Conservation (phyloP, 306 rosid species). For the Gleditsia sinensis region DNA sequence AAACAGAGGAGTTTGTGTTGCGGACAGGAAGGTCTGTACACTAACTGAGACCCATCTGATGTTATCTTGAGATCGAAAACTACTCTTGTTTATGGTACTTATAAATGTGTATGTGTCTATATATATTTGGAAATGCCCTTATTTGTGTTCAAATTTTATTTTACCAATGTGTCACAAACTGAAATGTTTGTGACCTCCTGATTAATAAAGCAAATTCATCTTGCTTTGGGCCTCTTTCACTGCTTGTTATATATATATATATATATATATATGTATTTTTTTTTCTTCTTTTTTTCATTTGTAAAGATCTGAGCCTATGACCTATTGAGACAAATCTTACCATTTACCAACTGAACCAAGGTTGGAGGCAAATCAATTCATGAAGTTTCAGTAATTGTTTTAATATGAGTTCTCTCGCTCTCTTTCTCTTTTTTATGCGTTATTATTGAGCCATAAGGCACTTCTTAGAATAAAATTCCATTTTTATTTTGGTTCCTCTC, state of each 20-base stretch:
- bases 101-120: not conserved
- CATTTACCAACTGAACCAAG: not conserved
- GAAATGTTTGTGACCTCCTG: not conserved
- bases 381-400: not conserved
- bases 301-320: slow-evolving; percentile 2
- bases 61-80: slow-evolving; percentile 14
- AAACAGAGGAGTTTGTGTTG: slow-evolving; percentile 93
- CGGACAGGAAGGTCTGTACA: slow-evolving; percentile 88
- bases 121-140: not conserved
- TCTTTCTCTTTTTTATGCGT: not conserved
- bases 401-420: not conserved
- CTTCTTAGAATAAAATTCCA: not conserved
- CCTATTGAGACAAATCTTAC: not conserved
- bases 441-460: not conserved
- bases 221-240: slow-evolving; percentile 18
- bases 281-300: not conserved
- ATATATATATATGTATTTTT: not conserved
- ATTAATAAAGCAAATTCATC: slow-evolving; percentile 7
- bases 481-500: slow-evolving; percentile 1
- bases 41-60: slow-evolving; percentile 18
- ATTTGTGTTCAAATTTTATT: not conserved
- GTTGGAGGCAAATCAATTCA: slow-evolving; percentile 20
- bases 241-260: not conserved
- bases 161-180: not conserved
- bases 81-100: not conserved